Evolutionary conservation across 495 filamentous ascomycete species (phyloP).

Genomic region (Penicillium egyptiacum): DNA sequence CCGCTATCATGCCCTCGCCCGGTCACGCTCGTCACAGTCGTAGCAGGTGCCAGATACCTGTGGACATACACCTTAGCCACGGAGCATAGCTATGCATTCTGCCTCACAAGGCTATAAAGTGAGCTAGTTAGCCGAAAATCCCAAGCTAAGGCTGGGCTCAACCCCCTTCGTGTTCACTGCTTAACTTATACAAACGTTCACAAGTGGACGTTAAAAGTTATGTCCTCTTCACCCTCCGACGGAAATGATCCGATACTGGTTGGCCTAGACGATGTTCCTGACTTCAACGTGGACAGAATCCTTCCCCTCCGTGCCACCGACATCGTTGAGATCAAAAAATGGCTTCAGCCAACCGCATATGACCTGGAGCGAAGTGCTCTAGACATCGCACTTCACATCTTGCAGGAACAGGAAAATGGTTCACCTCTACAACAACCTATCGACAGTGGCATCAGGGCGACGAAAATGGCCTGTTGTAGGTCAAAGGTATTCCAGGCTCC

Average conservation of each 20-base stretch:
- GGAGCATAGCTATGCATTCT: too few species aligned
- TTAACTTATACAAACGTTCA: too few species aligned
- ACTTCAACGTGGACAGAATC: conserved; percentile 21
- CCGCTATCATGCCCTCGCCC: too few species aligned
- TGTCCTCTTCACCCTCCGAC: too few species aligned
- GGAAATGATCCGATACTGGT: conserved; percentile 8
- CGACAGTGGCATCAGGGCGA: conserved; percentile 15
- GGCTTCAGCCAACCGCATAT: conserved; percentile 23
- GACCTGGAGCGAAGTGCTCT: conserved; percentile 13
- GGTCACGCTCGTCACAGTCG: too few species aligned
- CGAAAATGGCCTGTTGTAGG: conserved; percentile 15
- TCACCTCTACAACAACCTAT: conserved; percentile 19
- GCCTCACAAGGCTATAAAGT: too few species aligned
- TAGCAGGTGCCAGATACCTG: too few species aligned
- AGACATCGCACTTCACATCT: conserved; percentile 8
- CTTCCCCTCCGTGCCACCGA: conserved; percentile 19
- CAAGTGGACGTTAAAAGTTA: too few species aligned
- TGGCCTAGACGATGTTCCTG: conserved; percentile 4
- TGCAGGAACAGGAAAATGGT: conserved; percentile 15
- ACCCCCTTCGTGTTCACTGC: too few species aligned
- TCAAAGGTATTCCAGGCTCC: conserved; percentile 74
- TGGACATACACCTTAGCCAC: too few species aligned
- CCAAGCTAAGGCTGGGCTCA: too few species aligned
- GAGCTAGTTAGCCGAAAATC: too few species aligned
- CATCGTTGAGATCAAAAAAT: conserved; percentile 11